Conservation (phyloP, 2,329 filamentous ascomycete genomes). For the Paraconiothyrium brasiliense region DNA sequence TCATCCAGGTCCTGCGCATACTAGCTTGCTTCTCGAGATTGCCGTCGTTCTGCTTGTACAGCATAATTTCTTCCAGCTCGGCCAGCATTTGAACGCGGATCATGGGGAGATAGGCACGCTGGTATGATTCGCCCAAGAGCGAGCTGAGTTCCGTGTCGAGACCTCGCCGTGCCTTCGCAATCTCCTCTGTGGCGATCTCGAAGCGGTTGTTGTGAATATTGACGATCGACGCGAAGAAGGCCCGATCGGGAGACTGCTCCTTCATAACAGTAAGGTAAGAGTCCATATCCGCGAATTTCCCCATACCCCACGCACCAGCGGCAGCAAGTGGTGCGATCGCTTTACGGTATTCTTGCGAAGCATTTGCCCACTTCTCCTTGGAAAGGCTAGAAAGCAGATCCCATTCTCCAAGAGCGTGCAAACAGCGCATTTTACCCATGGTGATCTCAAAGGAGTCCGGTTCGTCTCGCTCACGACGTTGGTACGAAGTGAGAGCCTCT, state of each 20-base stretch:
- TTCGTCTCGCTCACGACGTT: slow-evolving; percentile 80
- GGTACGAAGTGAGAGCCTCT: slow-evolving; percentile 91
- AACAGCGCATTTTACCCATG: slow-evolving; percentile 99
- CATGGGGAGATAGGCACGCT: slow-evolving; percentile 96
- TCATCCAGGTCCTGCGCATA: slow-evolving; percentile 95
- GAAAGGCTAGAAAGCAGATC: slow-evolving; percentile 88
- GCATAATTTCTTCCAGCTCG: slow-evolving; percentile 96
- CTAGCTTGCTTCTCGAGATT: slow-evolving; percentile 88
- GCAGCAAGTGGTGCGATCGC: slow-evolving; percentile 93
- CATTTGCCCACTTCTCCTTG: slow-evolving; percentile 93
- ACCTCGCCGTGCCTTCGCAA: slow-evolving; percentile 90
- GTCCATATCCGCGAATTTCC: slow-evolving; percentile 99
- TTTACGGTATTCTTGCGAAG: slow-evolving; percentile 84
- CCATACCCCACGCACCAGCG: slow-evolving; percentile 93
- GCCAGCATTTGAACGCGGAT: slow-evolving; percentile 99
- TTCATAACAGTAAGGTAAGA: slow-evolving; percentile 97
- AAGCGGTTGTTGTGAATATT: slow-evolving; percentile 96
- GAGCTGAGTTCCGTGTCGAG: slow-evolving; percentile 96
- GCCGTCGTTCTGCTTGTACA: slow-evolving; percentile 87
- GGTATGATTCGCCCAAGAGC: slow-evolving; percentile 97
- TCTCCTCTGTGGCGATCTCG: slow-evolving; percentile 85
- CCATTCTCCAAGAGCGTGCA: slow-evolving; percentile 98
- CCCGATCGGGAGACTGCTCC: slow-evolving; percentile 88
- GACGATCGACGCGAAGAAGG: slow-evolving; percentile 97
- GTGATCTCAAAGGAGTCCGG: slow-evolving; percentile 86